Evolutionary conservation across 371 early-diverging fungal genomes (phyloP).

Genomic region (Mortierella sp.): DNA sequence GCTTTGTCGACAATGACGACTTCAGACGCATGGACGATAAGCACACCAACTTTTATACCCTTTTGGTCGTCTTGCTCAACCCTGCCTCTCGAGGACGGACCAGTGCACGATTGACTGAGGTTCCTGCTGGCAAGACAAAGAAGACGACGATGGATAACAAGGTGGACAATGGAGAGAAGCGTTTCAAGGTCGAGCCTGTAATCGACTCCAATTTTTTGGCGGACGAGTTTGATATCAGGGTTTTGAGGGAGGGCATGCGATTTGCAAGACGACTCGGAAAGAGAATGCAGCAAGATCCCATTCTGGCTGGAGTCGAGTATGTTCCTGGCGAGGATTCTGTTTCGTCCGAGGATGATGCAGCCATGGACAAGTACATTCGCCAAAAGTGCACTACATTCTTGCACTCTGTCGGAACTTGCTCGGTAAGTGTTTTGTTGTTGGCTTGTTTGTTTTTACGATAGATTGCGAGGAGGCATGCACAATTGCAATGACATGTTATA

Average conservation of each 20-base stretch:
- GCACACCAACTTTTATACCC: not conserved
- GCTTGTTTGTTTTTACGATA: not conserved
- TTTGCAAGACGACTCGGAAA: conserved; percentile 35
- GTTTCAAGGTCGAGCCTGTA: conserved; percentile 25
- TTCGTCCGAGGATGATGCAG: conserved; percentile 32
- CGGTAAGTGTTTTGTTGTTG: not conserved
- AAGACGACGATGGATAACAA: not conserved
- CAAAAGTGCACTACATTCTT: conserved; percentile 16
- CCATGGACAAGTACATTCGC: conserved; percentile 25
- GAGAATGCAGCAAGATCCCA: conserved; percentile 1
- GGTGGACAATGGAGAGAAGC: not conserved
- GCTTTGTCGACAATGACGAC: conserved; percentile 10
- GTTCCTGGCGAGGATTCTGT: conserved; percentile 34
- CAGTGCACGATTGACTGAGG: not conserved
- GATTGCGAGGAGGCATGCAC: no score
- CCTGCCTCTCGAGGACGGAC: conserved; percentile 14
- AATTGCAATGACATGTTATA: not conserved
- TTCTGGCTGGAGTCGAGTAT: conserved; percentile 19
- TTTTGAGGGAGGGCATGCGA: conserved; percentile 29
- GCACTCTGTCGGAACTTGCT: conserved; percentile 40
- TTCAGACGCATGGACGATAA: not conserved
- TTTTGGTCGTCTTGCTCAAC: conserved; percentile 8
- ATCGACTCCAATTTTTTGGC: conserved; percentile 51
- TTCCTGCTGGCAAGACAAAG: not conserved
- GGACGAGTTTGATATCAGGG: conserved; percentile 47